These are phyloP conservation scores for Citrus cavaleriei DNA, from an alignment of 345 rosid species.

Conservation along the genomic window DNA sequence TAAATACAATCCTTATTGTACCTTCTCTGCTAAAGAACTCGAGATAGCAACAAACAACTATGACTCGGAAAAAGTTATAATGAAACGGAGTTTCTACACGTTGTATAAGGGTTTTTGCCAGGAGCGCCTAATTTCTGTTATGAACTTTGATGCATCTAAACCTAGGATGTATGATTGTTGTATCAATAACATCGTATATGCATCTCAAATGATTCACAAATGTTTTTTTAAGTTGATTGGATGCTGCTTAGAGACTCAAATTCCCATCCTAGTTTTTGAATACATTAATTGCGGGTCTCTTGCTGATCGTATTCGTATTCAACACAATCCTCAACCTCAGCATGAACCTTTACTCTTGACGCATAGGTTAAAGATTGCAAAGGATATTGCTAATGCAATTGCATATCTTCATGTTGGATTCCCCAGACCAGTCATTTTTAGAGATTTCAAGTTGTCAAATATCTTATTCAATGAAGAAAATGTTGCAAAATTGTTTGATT, in stretches of 20 bases:
- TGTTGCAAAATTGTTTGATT: conserved; percentile 15
- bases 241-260: neutral
- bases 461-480: conserved; percentile 3
- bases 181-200: conserved; percentile 1
- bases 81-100: neutral
- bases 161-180: neutral
- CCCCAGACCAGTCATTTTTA: conserved; percentile 8
- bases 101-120: conserved; percentile 2
- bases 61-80: neutral
- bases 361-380: neutral
- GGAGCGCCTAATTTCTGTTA: conserved; percentile 7
- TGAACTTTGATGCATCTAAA: neutral
- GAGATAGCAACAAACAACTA: conserved; percentile 4
- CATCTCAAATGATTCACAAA: neutral
- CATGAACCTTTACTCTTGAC: neutral
- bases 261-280: neutral
- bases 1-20: neutral
- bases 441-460: neutral
- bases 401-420: conserved; percentile 21
- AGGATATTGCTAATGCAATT: conserved; percentile 11
- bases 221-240: neutral
- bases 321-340: neutral
- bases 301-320: neutral
- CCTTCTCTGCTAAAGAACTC: conserved; percentile 14
- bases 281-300: neutral